Evolutionary conservation across 805 yeast genomes (phyloP).

Genomic region (Wickerhamiella vanderwaltii): DNA sequence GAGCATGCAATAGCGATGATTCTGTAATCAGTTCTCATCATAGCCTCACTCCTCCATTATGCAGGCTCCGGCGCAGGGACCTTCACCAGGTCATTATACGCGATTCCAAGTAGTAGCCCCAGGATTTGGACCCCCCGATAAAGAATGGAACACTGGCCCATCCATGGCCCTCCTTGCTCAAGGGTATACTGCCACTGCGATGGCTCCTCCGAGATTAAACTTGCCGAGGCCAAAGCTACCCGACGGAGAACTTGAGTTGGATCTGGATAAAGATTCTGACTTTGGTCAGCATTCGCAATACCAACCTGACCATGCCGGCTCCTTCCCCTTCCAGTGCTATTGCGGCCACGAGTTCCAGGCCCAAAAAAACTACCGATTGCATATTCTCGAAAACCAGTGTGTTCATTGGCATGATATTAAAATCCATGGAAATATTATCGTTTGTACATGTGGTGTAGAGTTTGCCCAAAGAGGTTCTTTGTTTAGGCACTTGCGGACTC

Average conservation of each 20-base stretch:
- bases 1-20: not conserved
- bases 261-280: constrained; percentile 5
- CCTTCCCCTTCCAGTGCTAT: constrained; percentile 7
- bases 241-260: not conserved
- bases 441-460: constrained; percentile 3
- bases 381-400: not conserved
- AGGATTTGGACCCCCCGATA: too few relatives aligned
- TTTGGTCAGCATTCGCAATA: constrained; percentile 4
- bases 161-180: too few relatives aligned
- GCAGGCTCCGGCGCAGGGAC: constrained; percentile 5
- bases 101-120: too few relatives aligned
- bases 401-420: constrained; percentile 1
- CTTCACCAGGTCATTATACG: too few relatives aligned
- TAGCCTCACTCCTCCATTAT: constrained; percentile 6
- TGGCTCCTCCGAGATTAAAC: too few relatives aligned
- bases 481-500: constrained; percentile 1
- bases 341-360: constrained; percentile 6
- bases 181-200: too few relatives aligned
- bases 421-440: not conserved
- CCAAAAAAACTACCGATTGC: constrained; percentile 3
- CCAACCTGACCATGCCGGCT: constrained; percentile 4
- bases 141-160: too few relatives aligned
- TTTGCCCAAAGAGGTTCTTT: constrained; percentile 5
- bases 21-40: too few relatives aligned
- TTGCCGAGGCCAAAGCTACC: too few relatives aligned